These are phyloP conservation scores for Alternaria postmessia DNA, from an alignment of 2,329 filamentous ascomycete genomes.

Conservation along the genomic window DNA sequence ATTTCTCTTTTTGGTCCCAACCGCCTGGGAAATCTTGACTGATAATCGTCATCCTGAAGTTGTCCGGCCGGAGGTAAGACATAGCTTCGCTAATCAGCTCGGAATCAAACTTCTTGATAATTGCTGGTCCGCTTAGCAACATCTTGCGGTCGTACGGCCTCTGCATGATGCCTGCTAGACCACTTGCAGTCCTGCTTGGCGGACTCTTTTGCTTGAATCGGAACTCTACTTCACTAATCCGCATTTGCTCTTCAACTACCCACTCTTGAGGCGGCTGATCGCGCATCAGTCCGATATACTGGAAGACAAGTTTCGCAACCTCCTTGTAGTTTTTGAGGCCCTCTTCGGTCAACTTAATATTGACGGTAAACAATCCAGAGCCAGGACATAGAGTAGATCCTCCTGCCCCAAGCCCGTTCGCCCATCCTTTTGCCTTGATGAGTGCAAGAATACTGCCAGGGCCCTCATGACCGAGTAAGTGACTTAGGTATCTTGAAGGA, in stretches of 20 bases:
- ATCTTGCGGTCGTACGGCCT: slow-evolving; percentile 85
- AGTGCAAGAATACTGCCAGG: slow-evolving; percentile 91
- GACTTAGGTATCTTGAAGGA: slow-evolving; percentile 84
- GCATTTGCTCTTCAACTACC: slow-evolving; percentile 93
- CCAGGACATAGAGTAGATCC: slow-evolving; percentile 80
- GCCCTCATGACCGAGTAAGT: slow-evolving; percentile 90
- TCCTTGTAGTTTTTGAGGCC: slow-evolving; percentile 83
- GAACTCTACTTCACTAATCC: slow-evolving; percentile 91
- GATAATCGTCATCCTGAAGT: slow-evolving; percentile 84
- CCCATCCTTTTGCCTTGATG: slow-evolving; percentile 90
- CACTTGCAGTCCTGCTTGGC: slow-evolving; percentile 87
- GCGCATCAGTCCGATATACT: slow-evolving; percentile 87
- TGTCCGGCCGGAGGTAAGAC: slow-evolving; percentile 80
- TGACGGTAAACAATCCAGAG: slow-evolving; percentile 80
- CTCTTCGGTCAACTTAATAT: slow-evolving; percentile 82
- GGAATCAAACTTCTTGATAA: slow-evolving; percentile 81
- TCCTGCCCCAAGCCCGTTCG: slow-evolving; percentile 81
- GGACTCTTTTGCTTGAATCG: slow-evolving; percentile 93
- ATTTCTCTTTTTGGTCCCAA: slow-evolving; percentile 90
- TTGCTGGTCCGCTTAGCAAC: slow-evolving; percentile 80
- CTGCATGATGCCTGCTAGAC: slow-evolving; percentile 87
- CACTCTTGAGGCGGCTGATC: slow-evolving; percentile 84
- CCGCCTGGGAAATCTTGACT: slow-evolving; percentile 83
- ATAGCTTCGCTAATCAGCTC: slow-evolving; percentile 78
- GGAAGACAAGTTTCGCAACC: slow-evolving; percentile 83